phyloP scores from a whole-genome alignment of 495 filamentous ascomycete species.

The Penicillium psychrofluorescens region DNA sequence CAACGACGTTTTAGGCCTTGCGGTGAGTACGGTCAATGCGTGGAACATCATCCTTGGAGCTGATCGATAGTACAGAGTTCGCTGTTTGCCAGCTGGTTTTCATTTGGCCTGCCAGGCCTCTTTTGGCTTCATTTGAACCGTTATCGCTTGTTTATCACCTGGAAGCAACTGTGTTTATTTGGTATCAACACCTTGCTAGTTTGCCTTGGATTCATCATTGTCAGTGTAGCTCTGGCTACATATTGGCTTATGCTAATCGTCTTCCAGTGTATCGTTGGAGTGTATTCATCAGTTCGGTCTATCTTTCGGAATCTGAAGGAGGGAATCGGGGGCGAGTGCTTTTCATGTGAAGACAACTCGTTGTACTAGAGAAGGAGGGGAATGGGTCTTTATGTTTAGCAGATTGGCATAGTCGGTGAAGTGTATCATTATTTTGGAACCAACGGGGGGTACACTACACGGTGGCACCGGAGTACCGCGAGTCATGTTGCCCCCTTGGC shows the following conservation, averaged over 20 bases:
- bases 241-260: neutral
- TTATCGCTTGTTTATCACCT: constrained; percentile 8
- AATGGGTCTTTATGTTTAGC: neutral
- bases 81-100: constrained; percentile 21
- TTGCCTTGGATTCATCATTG: constrained; percentile 19
- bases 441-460: no score
- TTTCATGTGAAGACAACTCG: constrained; percentile 28
- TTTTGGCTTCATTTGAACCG: constrained; percentile 30
- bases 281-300: constrained; percentile 26
- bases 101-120: constrained; percentile 19
- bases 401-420: no score
- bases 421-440: no score
- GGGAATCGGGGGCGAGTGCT: constrained; percentile 13
- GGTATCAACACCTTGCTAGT: constrained; percentile 17
- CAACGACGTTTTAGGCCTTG: constrained; percentile 46
- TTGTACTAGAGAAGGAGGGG: neutral
- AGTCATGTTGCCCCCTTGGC: no score
- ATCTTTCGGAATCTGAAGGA: constrained; percentile 13
- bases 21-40: constrained; percentile 11
- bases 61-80: constrained; percentile 11
- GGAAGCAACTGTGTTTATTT: constrained; percentile 15
- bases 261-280: constrained; percentile 16
- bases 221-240: constrained; percentile 9
- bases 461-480: no score
- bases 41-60: neutral